Percentiles rank a stretch among this genome's conserved stretches.
Evolutionary conservation across 768 basidiomycete species (phyloP).

Genomic region (Xerocomus brunneocitrinus): DNA sequence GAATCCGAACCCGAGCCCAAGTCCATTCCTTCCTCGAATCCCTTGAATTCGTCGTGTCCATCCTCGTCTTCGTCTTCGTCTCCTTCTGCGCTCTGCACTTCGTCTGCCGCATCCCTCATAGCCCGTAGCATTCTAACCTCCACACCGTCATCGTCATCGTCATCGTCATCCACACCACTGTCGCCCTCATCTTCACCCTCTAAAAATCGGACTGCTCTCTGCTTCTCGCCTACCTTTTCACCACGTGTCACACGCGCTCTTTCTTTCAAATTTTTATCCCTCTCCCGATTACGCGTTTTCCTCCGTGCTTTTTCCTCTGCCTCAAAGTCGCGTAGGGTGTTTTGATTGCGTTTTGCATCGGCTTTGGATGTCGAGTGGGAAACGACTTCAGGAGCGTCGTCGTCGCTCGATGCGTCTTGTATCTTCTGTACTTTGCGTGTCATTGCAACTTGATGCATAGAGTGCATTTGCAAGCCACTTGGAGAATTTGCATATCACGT

Average conservation of each 20-base stretch:
- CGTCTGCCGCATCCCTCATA: conserved; percentile 27
- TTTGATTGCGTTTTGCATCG: conserved; percentile 33
- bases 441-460: conserved; percentile 7
- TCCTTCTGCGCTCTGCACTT: conserved; percentile 15
- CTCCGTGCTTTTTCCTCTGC: conserved; percentile 37
- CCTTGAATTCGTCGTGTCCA: conserved; percentile 5
- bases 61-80: conserved; percentile 11
- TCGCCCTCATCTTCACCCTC: conserved; percentile 23
- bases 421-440: conserved; percentile 12
- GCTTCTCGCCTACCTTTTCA: conserved; percentile 7
- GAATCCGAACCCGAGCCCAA: conserved; percentile 12
- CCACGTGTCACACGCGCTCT: conserved; percentile 31
- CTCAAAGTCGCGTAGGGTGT: conserved; percentile 35
- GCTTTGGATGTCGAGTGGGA: conserved; percentile 46
- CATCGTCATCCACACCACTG: conserved; percentile 22
- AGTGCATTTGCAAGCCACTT: no score
- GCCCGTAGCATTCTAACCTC: conserved; percentile 26
- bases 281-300: conserved; percentile 43
- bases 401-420: conserved; percentile 29
- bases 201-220: conserved; percentile 10
- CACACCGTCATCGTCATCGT: conserved; percentile 17
- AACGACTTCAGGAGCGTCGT: conserved; percentile 48
- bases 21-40: conserved; percentile 6
- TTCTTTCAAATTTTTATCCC: conserved; percentile 48
- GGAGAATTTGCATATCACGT: neutral